A percentile compares a stretch with the other conserved stretches of the same genome.
These are phyloP conservation scores for Ustilaginoidea virens DNA, from an alignment of 2,329 filamentous ascomycete genomes.

Conservation along the genomic window DNA sequence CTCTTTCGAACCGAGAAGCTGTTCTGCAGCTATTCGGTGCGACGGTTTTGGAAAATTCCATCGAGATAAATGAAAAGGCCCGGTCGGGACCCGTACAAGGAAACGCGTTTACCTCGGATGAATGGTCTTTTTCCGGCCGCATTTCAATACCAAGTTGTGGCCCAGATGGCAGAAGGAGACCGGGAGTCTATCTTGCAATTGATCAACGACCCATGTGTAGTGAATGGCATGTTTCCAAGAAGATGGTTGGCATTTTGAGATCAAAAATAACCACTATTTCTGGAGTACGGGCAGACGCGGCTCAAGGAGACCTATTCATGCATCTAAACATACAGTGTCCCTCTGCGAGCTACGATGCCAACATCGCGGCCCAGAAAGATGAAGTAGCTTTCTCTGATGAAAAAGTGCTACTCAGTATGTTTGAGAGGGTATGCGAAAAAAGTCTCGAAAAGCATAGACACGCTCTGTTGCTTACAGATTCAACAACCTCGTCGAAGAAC, in stretches of 20 bases:
- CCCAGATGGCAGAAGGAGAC: too few species aligned
- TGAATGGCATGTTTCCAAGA: constrained; percentile 30
- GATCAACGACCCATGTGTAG: constrained; percentile 50
- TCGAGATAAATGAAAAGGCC: constrained; percentile 15
- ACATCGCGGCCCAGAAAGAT: constrained; percentile 57
- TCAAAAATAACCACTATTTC: constrained; percentile 16
- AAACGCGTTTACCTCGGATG: neutral
- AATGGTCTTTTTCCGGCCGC: constrained; percentile 34
- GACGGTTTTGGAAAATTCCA: constrained; percentile 38
- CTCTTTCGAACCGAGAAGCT: constrained; percentile 37
- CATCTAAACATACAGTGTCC: constrained; percentile 48
- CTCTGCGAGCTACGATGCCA: constrained; percentile 50
- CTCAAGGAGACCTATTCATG: constrained; percentile 40
- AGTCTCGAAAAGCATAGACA: constrained; percentile 16
- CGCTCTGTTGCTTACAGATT: neutral
- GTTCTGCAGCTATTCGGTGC: constrained; percentile 46
- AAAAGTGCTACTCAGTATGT: constrained; percentile 24
- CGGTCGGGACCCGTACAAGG: neutral
- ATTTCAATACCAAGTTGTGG: constrained; percentile 36
- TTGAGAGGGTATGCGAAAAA: constrained; percentile 26
- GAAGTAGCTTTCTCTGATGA: constrained; percentile 53
- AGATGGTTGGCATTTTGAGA: constrained; percentile 38
- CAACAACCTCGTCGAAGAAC: neutral
- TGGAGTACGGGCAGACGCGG: neutral
- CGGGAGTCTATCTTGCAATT: constrained; percentile 49